Evolutionary conservation across 371 early-diverging fungal species (phyloP).

Genomic region (Mortierella polycephala): DNA sequence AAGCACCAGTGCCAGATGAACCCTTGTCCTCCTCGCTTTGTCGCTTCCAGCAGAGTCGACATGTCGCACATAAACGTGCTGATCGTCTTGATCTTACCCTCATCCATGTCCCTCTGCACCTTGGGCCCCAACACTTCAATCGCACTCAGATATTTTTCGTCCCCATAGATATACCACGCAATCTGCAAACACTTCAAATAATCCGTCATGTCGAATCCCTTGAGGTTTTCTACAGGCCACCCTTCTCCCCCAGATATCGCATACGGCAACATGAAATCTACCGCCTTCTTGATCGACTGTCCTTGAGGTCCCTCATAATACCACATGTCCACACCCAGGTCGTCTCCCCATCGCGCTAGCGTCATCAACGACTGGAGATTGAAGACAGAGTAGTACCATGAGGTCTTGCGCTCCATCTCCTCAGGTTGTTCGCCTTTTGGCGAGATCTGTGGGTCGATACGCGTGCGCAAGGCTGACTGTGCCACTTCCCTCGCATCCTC

Average conservation of each 20-base stretch:
- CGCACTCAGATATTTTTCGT: slow-evolving; percentile 47
- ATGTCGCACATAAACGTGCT: slow-evolving; percentile 54
- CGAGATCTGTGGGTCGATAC: slow-evolving; percentile 55
- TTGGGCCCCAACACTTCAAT: slow-evolving; percentile 34
- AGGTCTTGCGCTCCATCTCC: slow-evolving; percentile 57
- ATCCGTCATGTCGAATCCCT: slow-evolving; percentile 47
- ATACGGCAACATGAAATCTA: slow-evolving; percentile 63
- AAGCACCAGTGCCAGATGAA: slow-evolving; percentile 55
- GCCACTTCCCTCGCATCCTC: slow-evolving; percentile 47
- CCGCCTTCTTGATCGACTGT: slow-evolving; percentile 57
- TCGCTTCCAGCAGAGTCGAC: slow-evolving; percentile 43
- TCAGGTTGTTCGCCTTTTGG: slow-evolving; percentile 55
- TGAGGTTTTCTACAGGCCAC: slow-evolving; percentile 58
- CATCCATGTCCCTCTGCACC: slow-evolving; percentile 48
- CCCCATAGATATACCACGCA: slow-evolving; percentile 60
- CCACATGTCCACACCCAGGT: slow-evolving; percentile 57
- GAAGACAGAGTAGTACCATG: slow-evolving; percentile 61
- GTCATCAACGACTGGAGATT: slow-evolving; percentile 60
- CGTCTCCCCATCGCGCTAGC: slow-evolving; percentile 54
- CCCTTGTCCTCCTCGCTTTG: slow-evolving; percentile 40
- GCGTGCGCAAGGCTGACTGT: slow-evolving; percentile 34
- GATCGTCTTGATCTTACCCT: slow-evolving; percentile 48
- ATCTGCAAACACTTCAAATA: slow-evolving; percentile 57
- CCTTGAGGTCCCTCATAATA: slow-evolving; percentile 56
- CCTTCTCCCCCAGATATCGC: slow-evolving; percentile 56